Evolutionary conservation across 2,329 filamentous ascomycete species (phyloP).

Genomic region (Cladosporium sp.): DNA sequence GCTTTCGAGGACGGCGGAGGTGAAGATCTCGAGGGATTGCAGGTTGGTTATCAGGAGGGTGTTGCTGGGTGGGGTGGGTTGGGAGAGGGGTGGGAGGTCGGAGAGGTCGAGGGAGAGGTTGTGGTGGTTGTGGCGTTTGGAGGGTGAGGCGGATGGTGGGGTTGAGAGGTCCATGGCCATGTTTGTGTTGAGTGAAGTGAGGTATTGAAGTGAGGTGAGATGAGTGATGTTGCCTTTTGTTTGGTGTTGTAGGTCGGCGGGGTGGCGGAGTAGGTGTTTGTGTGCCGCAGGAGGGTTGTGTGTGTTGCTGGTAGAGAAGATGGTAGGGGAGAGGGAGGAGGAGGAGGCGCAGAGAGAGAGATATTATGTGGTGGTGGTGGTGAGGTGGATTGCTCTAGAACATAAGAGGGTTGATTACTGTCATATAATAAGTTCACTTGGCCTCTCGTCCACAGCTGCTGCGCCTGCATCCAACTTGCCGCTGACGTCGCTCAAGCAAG

Average conservation of each 20-base stretch:
- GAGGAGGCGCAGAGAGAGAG: not conserved
- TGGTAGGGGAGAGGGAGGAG: not conserved
- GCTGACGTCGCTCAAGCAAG: not conserved
- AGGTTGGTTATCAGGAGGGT: conserved; percentile 83
- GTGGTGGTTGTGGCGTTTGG: conserved; percentile 37
- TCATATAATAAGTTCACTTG: too few species aligned
- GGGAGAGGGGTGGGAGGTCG: conserved; percentile 62
- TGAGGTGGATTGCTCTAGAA: not conserved
- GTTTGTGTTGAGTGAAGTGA: not conserved
- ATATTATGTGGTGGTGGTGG: too few species aligned
- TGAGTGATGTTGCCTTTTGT: not conserved
- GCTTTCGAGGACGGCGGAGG: conserved; percentile 66
- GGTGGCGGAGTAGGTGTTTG: not conserved
- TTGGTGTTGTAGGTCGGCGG: too few species aligned
- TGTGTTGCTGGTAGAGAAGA: not conserved
- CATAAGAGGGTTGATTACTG: not conserved
- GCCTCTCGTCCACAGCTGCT: not conserved
- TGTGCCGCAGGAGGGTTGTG: not conserved
- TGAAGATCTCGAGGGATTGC: conserved; percentile 68
- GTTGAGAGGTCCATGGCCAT: conserved; percentile 22
- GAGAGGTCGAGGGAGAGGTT: conserved; percentile 69
- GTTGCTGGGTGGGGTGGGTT: conserved; percentile 74
- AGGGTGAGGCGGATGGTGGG: conserved; percentile 16
- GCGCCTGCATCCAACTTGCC: too few species aligned
- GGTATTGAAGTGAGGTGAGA: too few species aligned